phyloP scores from a whole-genome alignment of 1,284 basidiomycete species.

The Ganoderma sinense region DNA sequence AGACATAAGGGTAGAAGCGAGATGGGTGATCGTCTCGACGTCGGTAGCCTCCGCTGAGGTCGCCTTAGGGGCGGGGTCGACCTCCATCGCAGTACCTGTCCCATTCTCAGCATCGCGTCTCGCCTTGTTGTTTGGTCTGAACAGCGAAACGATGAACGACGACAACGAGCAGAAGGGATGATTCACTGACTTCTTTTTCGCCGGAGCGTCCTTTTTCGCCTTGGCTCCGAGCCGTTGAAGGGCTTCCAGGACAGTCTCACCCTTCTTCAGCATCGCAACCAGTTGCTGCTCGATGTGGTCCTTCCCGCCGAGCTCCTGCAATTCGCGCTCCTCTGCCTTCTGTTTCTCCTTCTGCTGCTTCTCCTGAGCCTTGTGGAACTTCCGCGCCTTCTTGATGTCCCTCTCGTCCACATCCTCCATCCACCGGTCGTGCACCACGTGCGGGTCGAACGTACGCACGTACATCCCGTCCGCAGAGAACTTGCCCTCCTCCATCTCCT shows the following conservation, averaged over 20 bases:
- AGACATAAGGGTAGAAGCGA: slow-evolving; percentile 84
- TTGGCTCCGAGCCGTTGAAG: slow-evolving; percentile 85
- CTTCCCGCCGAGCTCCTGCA: slow-evolving; percentile 72
- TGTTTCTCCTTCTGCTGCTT: slow-evolving; percentile 74
- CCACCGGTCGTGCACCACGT: slow-evolving; percentile 95
- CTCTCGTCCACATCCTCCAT: slow-evolving; percentile 89
- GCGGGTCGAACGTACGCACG: slow-evolving; percentile 87
- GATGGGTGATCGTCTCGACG: slow-evolving; percentile 81
- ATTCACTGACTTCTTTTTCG: slow-evolving; percentile 43
- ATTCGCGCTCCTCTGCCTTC: slow-evolving; percentile 75
- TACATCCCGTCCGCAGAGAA: slow-evolving; percentile 95
- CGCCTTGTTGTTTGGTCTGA: slow-evolving; percentile 43
- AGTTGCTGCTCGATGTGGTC: slow-evolving; percentile 73
- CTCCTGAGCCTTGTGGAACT: slow-evolving; percentile 72
- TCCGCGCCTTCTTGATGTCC: slow-evolving; percentile 86
- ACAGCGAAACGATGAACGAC: neutral
- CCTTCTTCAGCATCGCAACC: slow-evolving; percentile 80
- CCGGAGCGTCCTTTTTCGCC: slow-evolving; percentile 63
- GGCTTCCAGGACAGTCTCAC: slow-evolving; percentile 91
- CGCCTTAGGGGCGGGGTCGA: slow-evolving; percentile 50
- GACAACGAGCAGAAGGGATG: neutral
- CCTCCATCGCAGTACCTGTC: slow-evolving; percentile 48
- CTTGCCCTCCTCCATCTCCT: slow-evolving; percentile 97
- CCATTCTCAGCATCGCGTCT: slow-evolving; percentile 40
- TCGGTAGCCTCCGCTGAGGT: slow-evolving; percentile 46